Conservation (phyloP, 345 rosid genomes). For the Mercurialis annua region DNA sequence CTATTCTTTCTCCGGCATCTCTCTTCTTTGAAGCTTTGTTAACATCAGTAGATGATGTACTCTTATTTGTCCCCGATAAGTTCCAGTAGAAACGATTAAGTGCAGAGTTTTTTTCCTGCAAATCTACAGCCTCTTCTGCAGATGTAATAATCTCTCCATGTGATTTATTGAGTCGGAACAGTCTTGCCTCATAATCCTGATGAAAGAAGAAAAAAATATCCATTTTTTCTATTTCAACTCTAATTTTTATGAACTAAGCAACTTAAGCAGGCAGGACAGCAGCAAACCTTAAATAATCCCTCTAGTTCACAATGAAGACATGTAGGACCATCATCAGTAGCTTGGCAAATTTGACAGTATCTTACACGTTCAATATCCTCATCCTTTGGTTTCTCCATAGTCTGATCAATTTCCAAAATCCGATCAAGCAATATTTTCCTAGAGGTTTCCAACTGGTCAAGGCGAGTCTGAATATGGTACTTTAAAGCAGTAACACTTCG, state of each 20-base stretch:
- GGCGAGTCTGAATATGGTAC: conserved; percentile 78
- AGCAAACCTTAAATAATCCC: conserved; percentile 67
- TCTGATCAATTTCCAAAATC: conserved; percentile 67
- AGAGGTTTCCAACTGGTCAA: conserved; percentile 66
- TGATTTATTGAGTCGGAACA: conserved; percentile 69
- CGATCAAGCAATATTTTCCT: conserved; percentile 60
- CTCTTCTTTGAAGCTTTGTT: conserved; percentile 52
- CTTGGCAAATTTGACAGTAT: conserved; percentile 62
- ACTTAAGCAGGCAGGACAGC: conserved; percentile 13
- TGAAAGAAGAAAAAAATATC: conserved; percentile 16
- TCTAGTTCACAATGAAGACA: conserved; percentile 89
- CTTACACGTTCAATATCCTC: conserved; percentile 80
- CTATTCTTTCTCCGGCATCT: conserved; percentile 57
- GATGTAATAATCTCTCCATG: conserved; percentile 61
- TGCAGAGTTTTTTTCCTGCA: conserved; percentile 72
- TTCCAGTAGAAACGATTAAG: conserved; percentile 76
- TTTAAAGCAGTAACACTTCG: conserved; percentile 66
- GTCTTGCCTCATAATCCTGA: conserved; percentile 88
- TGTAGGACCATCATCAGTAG: conserved; percentile 64
- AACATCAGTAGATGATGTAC: conserved; percentile 32
- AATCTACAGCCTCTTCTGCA: conserved; percentile 77
- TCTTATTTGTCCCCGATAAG: conserved; percentile 50
- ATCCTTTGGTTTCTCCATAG: conserved; percentile 69
- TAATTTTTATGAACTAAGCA: not conserved
- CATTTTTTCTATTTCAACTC: not conserved